Evolutionary conservation across 139 green algal genomes (phyloP), one percentile per base, ranked within the genome.

Genomic region (Closterium sp.): DNA sequence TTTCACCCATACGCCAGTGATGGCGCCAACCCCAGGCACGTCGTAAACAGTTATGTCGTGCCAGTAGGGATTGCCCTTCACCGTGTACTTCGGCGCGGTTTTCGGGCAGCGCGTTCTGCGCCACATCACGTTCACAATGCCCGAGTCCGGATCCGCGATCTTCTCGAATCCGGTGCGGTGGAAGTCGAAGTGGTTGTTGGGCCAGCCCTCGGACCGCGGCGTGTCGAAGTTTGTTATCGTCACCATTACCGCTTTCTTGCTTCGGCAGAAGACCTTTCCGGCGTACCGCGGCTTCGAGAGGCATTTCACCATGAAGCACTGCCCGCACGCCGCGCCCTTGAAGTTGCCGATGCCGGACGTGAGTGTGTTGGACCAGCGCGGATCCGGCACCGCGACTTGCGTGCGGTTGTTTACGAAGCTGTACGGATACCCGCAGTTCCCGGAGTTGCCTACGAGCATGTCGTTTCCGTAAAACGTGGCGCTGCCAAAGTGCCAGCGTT

Each of bases 381-480:
- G 88, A 24, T 90, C 88, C n/a, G 88, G 88, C 38, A 84, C 45
- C 28, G 88, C 88, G 88, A 84, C 88, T 29, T 90, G n/a, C n/a
- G n/a, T 84, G 88, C n/a, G n/a, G 38, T 70, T 90, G 88, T 73
- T 70, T 4, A 70, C n/a, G 88, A 84, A 73, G n/a, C 28, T 31
- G n/a, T 31, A 90, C 24, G 88, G 88, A 28, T 90, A 90, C 13
- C 88, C 88, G 88, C 88, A 90, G 27, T 29, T 84, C 13, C 88
- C 88, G 28, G 88, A 84, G 45, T 30, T 86, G 38, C 88, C 28
- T 24, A 29, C 28, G n/a, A 31, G n/a, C 42, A 84, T 30, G 45
- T 73, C 88, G 88, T 90, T 86, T 19, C 45, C 88, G 88, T 90
- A 90, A 24, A 73, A 90, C 29, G 88, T 90, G 88, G 88, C 88